Percentiles rank a stretch among this genome's conserved stretches.
These are phyloP conservation scores for Santalum album DNA, from an alignment of 164 flowering plant genomes.

Conservation along the genomic window DNA sequence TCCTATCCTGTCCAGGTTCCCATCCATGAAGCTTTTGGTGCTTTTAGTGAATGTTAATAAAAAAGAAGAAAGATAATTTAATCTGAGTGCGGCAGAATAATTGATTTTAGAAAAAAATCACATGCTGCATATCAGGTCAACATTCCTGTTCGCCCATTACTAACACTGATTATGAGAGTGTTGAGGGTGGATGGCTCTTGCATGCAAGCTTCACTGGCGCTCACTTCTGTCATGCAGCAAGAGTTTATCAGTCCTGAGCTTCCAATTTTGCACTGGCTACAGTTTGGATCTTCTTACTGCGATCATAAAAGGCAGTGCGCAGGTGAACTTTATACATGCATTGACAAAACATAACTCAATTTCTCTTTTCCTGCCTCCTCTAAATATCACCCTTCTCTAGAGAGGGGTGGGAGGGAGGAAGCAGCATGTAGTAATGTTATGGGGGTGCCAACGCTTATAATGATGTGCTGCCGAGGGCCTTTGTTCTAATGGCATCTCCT, in stretches of 20 bases:
- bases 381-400: too few species aligned
- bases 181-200: slow-evolving; percentile 72
- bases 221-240: slow-evolving; percentile 55
- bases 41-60: not conserved
- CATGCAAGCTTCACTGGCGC: slow-evolving; percentile 27
- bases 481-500: too few species aligned
- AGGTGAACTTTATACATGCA: too few species aligned
- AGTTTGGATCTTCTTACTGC: slow-evolving; percentile 65
- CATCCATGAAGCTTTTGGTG: not conserved
- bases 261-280: slow-evolving; percentile 53
- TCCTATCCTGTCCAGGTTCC: not conserved
- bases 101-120: not conserved
- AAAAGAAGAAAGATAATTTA: not conserved
- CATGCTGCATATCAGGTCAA: slow-evolving; percentile 37
- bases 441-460: too few species aligned
- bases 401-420: too few species aligned
- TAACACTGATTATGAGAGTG: slow-evolving; percentile 66
- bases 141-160: slow-evolving; percentile 51
- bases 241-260: slow-evolving; percentile 63
- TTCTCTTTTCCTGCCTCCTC: too few species aligned
- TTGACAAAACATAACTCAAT: too few species aligned
- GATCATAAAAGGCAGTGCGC: slow-evolving; percentile 34
- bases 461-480: too few species aligned
- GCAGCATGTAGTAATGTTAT: too few species aligned
- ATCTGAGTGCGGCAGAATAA: not conserved